Evolutionary conservation across 352 stramenopile genomes (phyloP).

Genomic region (Pythium apleroticum): DNA sequence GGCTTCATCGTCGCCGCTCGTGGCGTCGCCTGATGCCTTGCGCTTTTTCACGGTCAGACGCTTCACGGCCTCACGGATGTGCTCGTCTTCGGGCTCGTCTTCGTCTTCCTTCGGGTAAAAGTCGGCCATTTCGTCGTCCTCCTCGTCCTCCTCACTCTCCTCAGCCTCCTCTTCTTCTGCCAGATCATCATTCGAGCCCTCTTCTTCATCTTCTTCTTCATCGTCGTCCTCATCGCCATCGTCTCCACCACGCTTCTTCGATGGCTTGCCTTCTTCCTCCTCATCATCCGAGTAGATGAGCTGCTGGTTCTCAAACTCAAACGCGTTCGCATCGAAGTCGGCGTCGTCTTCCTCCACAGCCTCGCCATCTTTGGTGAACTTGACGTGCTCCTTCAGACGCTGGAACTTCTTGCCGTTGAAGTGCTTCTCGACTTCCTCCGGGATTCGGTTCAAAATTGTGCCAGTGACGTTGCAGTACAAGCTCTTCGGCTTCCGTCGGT

Average conservation of each 20-base stretch:
- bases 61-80: constrained; percentile 38
- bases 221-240: constrained; percentile 27
- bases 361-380: constrained; percentile 35
- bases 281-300: constrained; percentile 73
- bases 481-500: constrained; percentile 80
- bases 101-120: constrained; percentile 63
- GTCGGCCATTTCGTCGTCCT: constrained; percentile 58
- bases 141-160: constrained; percentile 21
- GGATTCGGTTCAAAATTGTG: constrained; percentile 88
- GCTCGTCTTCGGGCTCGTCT: constrained; percentile 28
- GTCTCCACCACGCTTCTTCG: constrained; percentile 14
- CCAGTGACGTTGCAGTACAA: constrained; percentile 89
- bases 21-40: constrained; percentile 29
- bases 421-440: constrained; percentile 86
- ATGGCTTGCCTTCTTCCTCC: constrained; percentile 31
- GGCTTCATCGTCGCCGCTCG: constrained; percentile 25
- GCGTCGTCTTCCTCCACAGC: constrained; percentile 35
- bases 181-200: constrained; percentile 21
- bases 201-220: constrained; percentile 18
- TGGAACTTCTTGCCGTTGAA: constrained; percentile 88
- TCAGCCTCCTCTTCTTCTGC: constrained; percentile 26
- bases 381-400: constrained; percentile 74
- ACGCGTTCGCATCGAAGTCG: constrained; percentile 77
- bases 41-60: constrained; percentile 38
- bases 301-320: constrained; percentile 82